phyloP scores from a whole-genome alignment of 1,139 yeast genomes.

The Diutina pseudorugosa region DNA sequence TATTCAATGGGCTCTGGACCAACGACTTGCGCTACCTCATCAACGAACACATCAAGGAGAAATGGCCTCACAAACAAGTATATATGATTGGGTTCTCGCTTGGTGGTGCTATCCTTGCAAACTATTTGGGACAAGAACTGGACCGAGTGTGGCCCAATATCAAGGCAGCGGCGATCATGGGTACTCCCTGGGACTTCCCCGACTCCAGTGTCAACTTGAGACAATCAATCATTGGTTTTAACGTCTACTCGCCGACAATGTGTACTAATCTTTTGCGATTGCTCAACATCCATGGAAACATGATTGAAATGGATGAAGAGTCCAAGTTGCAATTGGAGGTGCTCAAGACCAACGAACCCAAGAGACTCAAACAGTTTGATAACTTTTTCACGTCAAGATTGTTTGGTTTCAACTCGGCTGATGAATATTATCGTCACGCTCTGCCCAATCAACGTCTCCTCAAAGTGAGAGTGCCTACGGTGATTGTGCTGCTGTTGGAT shows the following conservation, averaged over 20 bases:
- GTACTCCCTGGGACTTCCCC: constrained; percentile 11
- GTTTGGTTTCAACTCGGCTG: constrained; percentile 4
- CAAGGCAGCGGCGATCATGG: constrained; percentile 35
- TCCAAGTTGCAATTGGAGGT: constrained; percentile 21
- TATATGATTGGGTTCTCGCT: constrained; percentile 44
- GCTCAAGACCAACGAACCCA: constrained; percentile 12
- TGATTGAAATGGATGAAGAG: constrained; percentile 17
- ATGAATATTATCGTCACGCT: constrained; percentile 12
- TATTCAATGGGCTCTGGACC: constrained; percentile 52
- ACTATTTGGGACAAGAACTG: constrained; percentile 44
- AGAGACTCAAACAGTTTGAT: constrained; percentile 7
- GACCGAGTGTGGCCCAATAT: constrained; percentile 22
- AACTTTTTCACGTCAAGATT: constrained; percentile 1
- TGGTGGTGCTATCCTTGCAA: constrained; percentile 45
- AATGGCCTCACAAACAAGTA: constrained; percentile 39
- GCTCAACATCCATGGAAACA: constrained; percentile 23
- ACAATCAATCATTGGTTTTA: constrained; percentile 29
- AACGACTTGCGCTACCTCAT: constrained; percentile 45
- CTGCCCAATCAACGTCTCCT: constrained; percentile 23
- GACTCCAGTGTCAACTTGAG: constrained; percentile 29
- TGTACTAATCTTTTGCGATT: constrained; percentile 34
- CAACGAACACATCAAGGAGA: constrained; percentile 29
- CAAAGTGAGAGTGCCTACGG: constrained; percentile 39
- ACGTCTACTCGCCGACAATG: constrained; percentile 43
- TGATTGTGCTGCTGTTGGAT: constrained; percentile 38